A percentile compares a stretch with the other conserved stretches of the same genome.
Evolutionary conservation across 768 basidiomycete genomes (phyloP).

Genomic region (Boletus rex-veris): DNA sequence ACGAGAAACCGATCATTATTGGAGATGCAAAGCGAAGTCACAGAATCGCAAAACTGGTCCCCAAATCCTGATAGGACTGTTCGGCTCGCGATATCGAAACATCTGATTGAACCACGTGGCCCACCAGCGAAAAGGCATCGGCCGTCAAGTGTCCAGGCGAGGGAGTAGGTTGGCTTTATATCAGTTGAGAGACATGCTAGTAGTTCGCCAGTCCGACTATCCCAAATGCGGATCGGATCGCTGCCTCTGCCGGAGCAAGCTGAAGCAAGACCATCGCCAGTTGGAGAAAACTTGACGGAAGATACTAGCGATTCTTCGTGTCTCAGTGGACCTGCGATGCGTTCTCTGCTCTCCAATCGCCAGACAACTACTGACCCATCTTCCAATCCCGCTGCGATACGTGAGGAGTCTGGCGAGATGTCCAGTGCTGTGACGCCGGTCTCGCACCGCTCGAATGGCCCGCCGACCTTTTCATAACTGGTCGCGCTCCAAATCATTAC

Average conservation of each 20-base stretch:
- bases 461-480: neutral
- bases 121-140: constrained; percentile 10
- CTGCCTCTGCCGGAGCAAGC: neutral
- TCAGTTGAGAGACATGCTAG: constrained; percentile 4
- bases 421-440: constrained; percentile 2
- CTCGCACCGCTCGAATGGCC: neutral
- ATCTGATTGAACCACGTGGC: constrained; percentile 3
- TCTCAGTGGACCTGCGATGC: neutral
- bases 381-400: constrained; percentile 2
- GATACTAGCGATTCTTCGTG: neutral
- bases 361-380: constrained; percentile 1
- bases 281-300: constrained; percentile 8
- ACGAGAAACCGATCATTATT: constrained; percentile 3
- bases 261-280: constrained; percentile 4
- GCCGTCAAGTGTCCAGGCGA: constrained; percentile 6
- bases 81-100: neutral
- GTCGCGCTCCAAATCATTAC: constrained; percentile 2
- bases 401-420: neutral
- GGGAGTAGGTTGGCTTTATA: neutral
- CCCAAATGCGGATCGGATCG: constrained; percentile 4
- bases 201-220: constrained; percentile 4
- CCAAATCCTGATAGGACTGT: neutral
- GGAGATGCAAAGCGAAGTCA: constrained; percentile 6
- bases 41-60: neutral
- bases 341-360: neutral